Evolutionary conservation across 2,329 filamentous ascomycete genomes (phyloP).

Genomic region (Colletotrichum higginsianum): DNA sequence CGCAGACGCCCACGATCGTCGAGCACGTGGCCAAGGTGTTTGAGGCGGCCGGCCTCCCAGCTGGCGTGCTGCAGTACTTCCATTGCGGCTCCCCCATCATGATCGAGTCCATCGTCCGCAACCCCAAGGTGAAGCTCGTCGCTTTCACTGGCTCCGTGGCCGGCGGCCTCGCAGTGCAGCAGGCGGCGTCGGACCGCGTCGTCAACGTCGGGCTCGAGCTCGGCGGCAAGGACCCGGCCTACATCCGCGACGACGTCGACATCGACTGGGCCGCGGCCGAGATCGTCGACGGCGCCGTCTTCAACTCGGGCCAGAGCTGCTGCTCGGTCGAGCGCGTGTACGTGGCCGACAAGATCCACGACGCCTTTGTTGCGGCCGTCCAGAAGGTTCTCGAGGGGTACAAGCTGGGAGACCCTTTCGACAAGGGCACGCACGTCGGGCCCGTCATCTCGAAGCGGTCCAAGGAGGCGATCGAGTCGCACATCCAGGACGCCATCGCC

Average conservation of each 20-base stretch:
- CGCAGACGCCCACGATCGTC: constrained; percentile 92
- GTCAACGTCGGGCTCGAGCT: constrained; percentile 92
- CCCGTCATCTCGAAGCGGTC: constrained; percentile 89
- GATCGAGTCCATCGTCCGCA: constrained; percentile 84
- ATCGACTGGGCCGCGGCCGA: constrained; percentile 92
- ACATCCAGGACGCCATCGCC: constrained; percentile 85
- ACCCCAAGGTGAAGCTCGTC: constrained; percentile 83
- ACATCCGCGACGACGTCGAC: constrained; percentile 88
- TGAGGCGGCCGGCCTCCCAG: constrained; percentile 82
- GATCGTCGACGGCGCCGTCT: constrained; percentile 95
- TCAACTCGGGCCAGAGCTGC: constrained; percentile 99
- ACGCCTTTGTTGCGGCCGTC: constrained; percentile 83
- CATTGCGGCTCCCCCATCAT: constrained; percentile 85
- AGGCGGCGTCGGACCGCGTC: constrained; percentile 85
- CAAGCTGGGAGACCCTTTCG: constrained; percentile 88
- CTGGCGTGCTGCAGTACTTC: constrained; percentile 91
- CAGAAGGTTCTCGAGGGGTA: constrained; percentile 87
- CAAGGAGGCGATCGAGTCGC: constrained; percentile 81
- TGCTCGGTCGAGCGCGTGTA: constrained; percentile 94
- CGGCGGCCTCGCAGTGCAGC: constrained; percentile 88
- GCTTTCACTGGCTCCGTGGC: constrained; percentile 96
- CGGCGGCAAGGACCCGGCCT: constrained; percentile 95
- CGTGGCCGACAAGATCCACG: constrained; percentile 87
- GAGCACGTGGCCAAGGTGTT: constrained; percentile 88
- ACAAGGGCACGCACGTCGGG: constrained; percentile 85